Evolutionary conservation across 2,329 filamentous ascomycete genomes (phyloP), one percentile per base, ranked within the genome.

Genomic region (Ophiostoma piceae): DNA sequence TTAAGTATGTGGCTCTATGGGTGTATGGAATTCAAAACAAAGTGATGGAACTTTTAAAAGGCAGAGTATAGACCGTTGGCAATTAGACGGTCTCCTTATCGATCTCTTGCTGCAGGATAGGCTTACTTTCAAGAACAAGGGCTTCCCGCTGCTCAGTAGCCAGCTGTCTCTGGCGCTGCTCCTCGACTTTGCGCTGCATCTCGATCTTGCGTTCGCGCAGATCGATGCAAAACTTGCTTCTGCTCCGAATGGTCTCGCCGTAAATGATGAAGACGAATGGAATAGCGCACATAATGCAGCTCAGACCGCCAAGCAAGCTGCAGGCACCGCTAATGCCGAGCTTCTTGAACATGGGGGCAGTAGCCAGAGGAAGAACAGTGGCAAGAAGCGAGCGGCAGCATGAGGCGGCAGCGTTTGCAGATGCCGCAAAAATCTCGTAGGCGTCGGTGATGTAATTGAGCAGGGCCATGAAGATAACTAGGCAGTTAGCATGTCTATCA

Each of bases 401-500:
- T 5, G 81, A 83, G 0, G 83, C 79, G 0, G 84, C 83, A 0
- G 84, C 84, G 69, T 85, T 80, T 2, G 84, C 85, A 22, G 82
- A 84, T 0, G 85, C 85, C 0, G 87, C 86, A 74, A 85, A 90
- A 65, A 87, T 83, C 73, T 87, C 84, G 77, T 90, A 90, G n/a
- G 88, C 87, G 74, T 90, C 88, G 9, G 71, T 72, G 35, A 70
- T 62, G 43, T 67, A 66, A 64, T 74, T 74, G 68, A 89, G 78
- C 35, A 89, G 79, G 0, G 86, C 84, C 77, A 88, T 87, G 76
- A 90, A 89, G 70, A 88, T 87, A 9, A 74, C 73, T 74, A 43
- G 14, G 19, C 14, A 26, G 43, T 68, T 62, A 66, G 41, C 9
- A 51, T 12, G 26, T 41, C 12, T 11, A 41, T 1, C 26, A 29